Percentiles rank a stretch among this genome's conserved stretches.
Evolutionary conservation across 2,329 filamentous ascomycete species (phyloP).

Genomic region (Akanthomyces muscarius): DNA sequence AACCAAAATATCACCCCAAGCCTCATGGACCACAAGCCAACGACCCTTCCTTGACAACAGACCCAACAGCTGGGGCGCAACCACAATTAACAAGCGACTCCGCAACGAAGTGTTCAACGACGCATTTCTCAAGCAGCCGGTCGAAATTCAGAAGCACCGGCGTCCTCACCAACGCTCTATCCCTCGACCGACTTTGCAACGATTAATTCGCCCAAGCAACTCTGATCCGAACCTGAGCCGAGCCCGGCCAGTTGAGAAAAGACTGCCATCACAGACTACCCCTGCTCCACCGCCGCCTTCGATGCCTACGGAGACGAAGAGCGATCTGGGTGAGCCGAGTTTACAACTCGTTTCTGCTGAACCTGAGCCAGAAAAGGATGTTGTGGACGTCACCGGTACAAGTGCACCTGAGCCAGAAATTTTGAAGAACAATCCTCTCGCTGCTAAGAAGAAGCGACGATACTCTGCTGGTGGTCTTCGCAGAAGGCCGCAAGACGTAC

Average conservation of each 20-base stretch:
- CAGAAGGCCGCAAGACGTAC: slow-evolving; percentile 67
- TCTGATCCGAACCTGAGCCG: slow-evolving; percentile 40
- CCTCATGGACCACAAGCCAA: slow-evolving; percentile 15
- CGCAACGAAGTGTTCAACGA: slow-evolving; percentile 91
- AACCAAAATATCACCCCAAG: slow-evolving; percentile 12
- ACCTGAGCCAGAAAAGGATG: slow-evolving; percentile 35
- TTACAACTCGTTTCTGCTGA: slow-evolving; percentile 26
- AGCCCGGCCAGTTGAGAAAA: slow-evolving; percentile 3
- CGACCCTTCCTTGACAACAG: slow-evolving; percentile 49
- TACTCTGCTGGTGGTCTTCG: slow-evolving; percentile 85
- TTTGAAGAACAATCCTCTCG: slow-evolving; percentile 38
- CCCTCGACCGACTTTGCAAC: slow-evolving; percentile 47
- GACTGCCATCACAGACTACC: slow-evolving; percentile 3
- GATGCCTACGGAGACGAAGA: slow-evolving; percentile 28
- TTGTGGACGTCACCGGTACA: slow-evolving; percentile 57
- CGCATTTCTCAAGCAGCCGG: slow-evolving; percentile 79
- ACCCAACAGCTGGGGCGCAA: slow-evolving; percentile 79
- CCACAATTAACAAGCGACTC: slow-evolving; percentile 81
- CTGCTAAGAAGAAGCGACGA: slow-evolving; percentile 58
- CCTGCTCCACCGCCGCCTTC: not conserved
- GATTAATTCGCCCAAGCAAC: slow-evolving; percentile 41
- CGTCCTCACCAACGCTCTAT: slow-evolving; percentile 65
- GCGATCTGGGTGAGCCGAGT: slow-evolving; percentile 31
- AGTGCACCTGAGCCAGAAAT: slow-evolving; percentile 62
- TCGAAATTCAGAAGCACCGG: slow-evolving; percentile 74